Base-by-base conservation (phyloP, 1,284 basidiomycete genomes). In the Sanghuangporus sanghuang region DNA sequence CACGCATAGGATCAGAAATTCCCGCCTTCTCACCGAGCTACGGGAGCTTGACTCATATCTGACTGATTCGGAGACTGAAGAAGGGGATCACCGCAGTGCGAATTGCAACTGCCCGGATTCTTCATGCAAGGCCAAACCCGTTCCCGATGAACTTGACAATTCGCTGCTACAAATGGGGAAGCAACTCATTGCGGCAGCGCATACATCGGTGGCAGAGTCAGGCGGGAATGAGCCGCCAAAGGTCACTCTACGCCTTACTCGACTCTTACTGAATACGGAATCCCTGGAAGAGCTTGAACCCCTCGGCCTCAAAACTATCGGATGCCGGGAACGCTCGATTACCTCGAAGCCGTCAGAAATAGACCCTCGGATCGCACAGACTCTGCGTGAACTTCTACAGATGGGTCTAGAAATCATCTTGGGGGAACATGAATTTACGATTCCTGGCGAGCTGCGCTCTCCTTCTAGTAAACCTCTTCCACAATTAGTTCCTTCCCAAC, bases 11-110 rank as follows among this genome's bases (percentile, higher is more conserved):
- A 85, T 87, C 32, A 93, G 90, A 70, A 88, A 90, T 63, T 80
- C 85, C 0, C 84, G 89, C n/a, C 77, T 94, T 23, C 73, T 89
- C 3, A 81, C 88, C 36, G 92, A 93, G 72, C 89, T 93, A 68
- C 82, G 87, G 44, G 90, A 93, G 75, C 82, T 89, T 36, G 92
- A 94, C 68, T 92, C 90, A 1, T 93, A 92, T 71, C 69, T 87
- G 40, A 90, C 86, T 0, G 88, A 85, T 62, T 87, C 86, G 1
- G 83, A 84, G 6, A 79, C 81, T 36, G 83, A 84, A 3, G 75
- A 73, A 0, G 77, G 79, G n/a, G 71, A 74, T 6, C 70, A 73
- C 23, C 66, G 68, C 7, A 61, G 67, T 3, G 64, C 67, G 1
- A 75, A 78, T 74, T 55, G 78, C 82, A 4, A 79, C 79, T 1